These are phyloP conservation scores for Bryum argenteum DNA, from an alignment of 225 moss, liverwort and hornwort genomes.

Conservation along the genomic window DNA sequence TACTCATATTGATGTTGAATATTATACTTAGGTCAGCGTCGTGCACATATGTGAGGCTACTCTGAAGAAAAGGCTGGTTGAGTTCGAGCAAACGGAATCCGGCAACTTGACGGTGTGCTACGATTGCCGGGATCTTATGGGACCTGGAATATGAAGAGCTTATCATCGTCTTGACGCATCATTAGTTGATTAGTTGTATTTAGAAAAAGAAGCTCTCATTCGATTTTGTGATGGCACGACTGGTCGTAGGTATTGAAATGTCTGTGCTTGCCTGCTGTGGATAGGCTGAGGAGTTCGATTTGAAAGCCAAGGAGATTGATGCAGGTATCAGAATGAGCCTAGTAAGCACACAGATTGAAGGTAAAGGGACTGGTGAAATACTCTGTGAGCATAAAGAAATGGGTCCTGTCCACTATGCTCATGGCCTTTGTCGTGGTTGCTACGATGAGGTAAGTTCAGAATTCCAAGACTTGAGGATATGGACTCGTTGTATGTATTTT, in stretches of 20 bases:
- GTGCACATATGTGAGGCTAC: slow-evolving; percentile 99
- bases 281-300: slow-evolving; percentile 94
- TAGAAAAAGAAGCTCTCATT: neutral
- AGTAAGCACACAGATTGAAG: slow-evolving; percentile 54
- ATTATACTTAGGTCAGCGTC: slow-evolving; percentile 76
- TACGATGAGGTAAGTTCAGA: slow-evolving; percentile 80
- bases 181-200: slow-evolving; percentile 1
- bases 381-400: slow-evolving; percentile 93
- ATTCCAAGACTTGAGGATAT: neutral
- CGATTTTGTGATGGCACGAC: slow-evolving; percentile 11
- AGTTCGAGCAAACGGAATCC: slow-evolving; percentile 97
- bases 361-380: slow-evolving; percentile 68
- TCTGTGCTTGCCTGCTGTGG: slow-evolving; percentile 20
- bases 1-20: slow-evolving; percentile 27
- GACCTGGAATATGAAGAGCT: slow-evolving; percentile 20
- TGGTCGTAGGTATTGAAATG: slow-evolving; percentile 21
- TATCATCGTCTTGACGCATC: neutral
- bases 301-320: slow-evolving; percentile 91
- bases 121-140: slow-evolving; percentile 21
- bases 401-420: slow-evolving; percentile 81
- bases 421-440: slow-evolving; percentile 90
- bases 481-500: neutral
- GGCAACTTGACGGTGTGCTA: slow-evolving; percentile 89
- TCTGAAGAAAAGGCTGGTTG: slow-evolving; percentile 92
- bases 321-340: slow-evolving; percentile 66